A percentile compares a stretch with the other conserved stretches of the same genome.
phyloP scores from a whole-genome alignment of 1,284 basidiomycete genomes.

The Phellinidium pouzarii region DNA sequence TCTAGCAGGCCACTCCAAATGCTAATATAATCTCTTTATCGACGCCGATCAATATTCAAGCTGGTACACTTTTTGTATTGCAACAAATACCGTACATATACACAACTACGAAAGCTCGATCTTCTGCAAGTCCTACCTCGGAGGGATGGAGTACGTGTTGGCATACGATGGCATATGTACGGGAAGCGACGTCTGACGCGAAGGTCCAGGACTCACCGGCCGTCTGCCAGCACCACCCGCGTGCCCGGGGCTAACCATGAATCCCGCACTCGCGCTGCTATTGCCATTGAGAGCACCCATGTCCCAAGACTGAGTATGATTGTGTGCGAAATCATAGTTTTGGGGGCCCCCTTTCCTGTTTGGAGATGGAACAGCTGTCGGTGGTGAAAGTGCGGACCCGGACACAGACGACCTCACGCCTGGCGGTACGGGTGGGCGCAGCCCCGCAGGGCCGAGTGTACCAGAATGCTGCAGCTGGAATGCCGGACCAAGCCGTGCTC shows the following conservation, averaged over 20 bases:
- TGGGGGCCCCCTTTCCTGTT: not conserved
- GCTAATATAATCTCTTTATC: no score
- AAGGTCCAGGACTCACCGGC: constrained; percentile 7
- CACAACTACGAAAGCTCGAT: no score
- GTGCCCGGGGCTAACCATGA: not conserved
- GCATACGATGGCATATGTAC: constrained; percentile 9
- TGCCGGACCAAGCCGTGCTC: constrained; percentile 3
- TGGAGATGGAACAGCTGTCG: not conserved
- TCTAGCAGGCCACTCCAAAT: no score
- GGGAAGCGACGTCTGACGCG: constrained; percentile 9
- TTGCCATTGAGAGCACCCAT: not conserved
- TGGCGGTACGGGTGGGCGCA: not conserved
- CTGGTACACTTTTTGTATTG: not conserved
- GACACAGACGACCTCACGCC: not conserved
- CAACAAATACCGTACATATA: not conserved
- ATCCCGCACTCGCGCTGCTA: no score
- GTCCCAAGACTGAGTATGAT: constrained; percentile 9
- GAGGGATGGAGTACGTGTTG: not conserved
- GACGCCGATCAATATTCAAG: not conserved
- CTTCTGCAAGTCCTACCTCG: not conserved
- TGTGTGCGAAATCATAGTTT: not conserved
- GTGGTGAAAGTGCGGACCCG: not conserved
- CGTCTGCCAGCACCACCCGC: not conserved
- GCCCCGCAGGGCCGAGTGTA: not conserved
- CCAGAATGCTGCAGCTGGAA: constrained; percentile 5